phyloP scores from a whole-genome alignment of 441 rosid genomes.

The Dalechampia spathulata region DNA sequence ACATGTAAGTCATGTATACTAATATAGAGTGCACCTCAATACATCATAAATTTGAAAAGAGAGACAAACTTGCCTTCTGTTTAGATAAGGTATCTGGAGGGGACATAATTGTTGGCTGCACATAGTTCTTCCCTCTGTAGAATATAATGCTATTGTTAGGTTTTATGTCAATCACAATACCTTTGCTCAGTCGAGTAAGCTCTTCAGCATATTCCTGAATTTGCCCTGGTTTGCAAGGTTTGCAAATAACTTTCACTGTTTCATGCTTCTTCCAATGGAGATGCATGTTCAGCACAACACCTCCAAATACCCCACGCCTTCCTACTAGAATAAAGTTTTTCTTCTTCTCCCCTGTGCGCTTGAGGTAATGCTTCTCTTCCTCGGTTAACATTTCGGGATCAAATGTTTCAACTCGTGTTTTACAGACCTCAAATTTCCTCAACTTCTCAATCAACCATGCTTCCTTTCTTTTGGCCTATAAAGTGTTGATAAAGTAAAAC shows the following conservation, averaged over 20 bases:
- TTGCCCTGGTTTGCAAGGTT: slow-evolving; percentile 74
- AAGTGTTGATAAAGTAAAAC: neutral
- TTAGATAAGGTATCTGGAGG: slow-evolving; percentile 71
- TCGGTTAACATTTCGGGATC: slow-evolving; percentile 85
- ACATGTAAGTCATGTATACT: too few species aligned
- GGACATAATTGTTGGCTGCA: slow-evolving; percentile 63
- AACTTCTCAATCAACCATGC: slow-evolving; percentile 81
- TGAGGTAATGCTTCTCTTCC: slow-evolving; percentile 83
- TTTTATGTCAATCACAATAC: slow-evolving; percentile 70
- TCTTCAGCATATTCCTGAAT: slow-evolving; percentile 74
- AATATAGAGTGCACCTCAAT: neutral
- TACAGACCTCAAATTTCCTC: slow-evolving; percentile 57
- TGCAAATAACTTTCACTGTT: slow-evolving; percentile 79
- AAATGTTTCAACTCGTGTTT: slow-evolving; percentile 41
- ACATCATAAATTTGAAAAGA: neutral
- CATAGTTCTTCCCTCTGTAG: slow-evolving; percentile 84
- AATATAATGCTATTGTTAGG: slow-evolving; percentile 59
- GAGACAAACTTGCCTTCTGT: slow-evolving; percentile 37
- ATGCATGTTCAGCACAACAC: slow-evolving; percentile 87
- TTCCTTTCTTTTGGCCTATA: slow-evolving; percentile 78
- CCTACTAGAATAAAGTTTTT: slow-evolving; percentile 77
- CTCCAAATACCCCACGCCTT: slow-evolving; percentile 88
- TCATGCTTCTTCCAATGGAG: slow-evolving; percentile 94
- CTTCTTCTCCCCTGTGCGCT: slow-evolving; percentile 84
- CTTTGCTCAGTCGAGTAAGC: slow-evolving; percentile 68